Conservation (phyloP, 495 filamentous ascomycete genomes). For the Annulohypoxylon bovei region DNA sequence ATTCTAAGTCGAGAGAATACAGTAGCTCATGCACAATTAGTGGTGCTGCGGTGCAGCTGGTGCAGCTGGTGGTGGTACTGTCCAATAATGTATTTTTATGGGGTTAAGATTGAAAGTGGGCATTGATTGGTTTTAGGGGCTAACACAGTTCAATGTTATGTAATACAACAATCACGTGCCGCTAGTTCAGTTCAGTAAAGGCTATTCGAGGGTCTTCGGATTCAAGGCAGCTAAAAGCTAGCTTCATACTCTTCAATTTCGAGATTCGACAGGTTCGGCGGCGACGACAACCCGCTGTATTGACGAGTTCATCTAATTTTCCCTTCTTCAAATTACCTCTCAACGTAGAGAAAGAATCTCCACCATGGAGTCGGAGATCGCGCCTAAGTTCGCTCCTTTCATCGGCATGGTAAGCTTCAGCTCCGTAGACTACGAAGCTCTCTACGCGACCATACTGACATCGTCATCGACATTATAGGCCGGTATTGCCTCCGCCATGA, state of each 20-base stretch:
- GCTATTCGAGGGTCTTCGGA: slow-evolving; percentile 21
- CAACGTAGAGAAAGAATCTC: neutral
- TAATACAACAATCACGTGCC: slow-evolving; percentile 30
- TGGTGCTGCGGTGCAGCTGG: neutral
- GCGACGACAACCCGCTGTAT: slow-evolving; percentile 28
- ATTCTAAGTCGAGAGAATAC: neutral
- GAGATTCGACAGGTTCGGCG: slow-evolving; percentile 29
- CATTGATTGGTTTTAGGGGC: slow-evolving; percentile 15
- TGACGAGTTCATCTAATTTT: slow-evolving; percentile 7
- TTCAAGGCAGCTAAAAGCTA: slow-evolving; percentile 27
- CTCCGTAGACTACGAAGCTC: slow-evolving; percentile 44
- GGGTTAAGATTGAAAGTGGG: neutral
- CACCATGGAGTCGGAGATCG: slow-evolving; percentile 74
- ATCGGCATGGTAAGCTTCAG: slow-evolving; percentile 85
- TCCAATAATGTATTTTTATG: slow-evolving; percentile 21
- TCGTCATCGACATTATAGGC: slow-evolving; percentile 59
- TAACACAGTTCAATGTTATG: slow-evolving; percentile 5
- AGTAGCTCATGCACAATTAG: slow-evolving; percentile 32
- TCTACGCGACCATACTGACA: slow-evolving; percentile 50
- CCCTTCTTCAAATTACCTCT: neutral
- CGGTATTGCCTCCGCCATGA: slow-evolving; percentile 92
- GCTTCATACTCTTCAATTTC: slow-evolving; percentile 24
- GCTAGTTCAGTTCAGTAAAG: slow-evolving; percentile 11
- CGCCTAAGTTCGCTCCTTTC: slow-evolving; percentile 95
- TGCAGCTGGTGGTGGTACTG: slow-evolving; percentile 7